Base-by-base conservation (phyloP, 768 basidiomycete species). In the Naganishia vaughanmartiniae region DNA sequence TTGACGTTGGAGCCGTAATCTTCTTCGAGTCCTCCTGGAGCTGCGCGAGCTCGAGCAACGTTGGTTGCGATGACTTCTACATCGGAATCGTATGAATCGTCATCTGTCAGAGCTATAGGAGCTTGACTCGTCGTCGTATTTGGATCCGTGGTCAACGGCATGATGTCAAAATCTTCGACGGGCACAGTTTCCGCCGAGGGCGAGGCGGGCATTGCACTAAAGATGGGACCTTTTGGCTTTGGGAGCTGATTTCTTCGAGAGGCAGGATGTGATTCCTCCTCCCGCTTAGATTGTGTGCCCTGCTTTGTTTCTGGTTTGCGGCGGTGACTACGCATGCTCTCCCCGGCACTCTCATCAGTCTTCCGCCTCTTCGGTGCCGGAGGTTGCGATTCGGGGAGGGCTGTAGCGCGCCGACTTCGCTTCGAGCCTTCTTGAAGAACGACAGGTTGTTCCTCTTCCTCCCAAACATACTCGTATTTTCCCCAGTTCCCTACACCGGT, bases 11-110 rank as follows among this genome's bases (percentile, higher is more conserved):
- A 63, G 5, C 60, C 60, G 60, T 63, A 45, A 11, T 46, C 24
- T 45, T 63, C 42, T 45, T 63, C 60, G 24, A 63, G 60, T 63
- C 60, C 36, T 34, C 60, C 60, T 45, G 46, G 36, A 26, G 26
- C 42, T 2, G 42, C 60, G 24, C 48, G 48, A 19, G 60, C 60
- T 19, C 60, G 42, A 30, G 60, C 21, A 24, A 63, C 60, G 30
- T 63, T 63, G n/a, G 60, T 63, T 12, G 60, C 60, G 17, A 63
- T 26, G 15, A 63, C 42, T 30, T 63, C 60, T 7, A 63, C 60
- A 30, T 63, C 60, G 7, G 60, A 46, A 19, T 63, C 60, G 42
- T 63, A 63, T 6, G n/a, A 33, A 26, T 58, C 57, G 57, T 39
- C 36, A 24, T 63, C 60, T 28, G 28, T 63, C 24, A 26, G 28